Conservation (phyloP, 2,329 filamentous ascomycete species). For the Colletotrichum sidae region DNA sequence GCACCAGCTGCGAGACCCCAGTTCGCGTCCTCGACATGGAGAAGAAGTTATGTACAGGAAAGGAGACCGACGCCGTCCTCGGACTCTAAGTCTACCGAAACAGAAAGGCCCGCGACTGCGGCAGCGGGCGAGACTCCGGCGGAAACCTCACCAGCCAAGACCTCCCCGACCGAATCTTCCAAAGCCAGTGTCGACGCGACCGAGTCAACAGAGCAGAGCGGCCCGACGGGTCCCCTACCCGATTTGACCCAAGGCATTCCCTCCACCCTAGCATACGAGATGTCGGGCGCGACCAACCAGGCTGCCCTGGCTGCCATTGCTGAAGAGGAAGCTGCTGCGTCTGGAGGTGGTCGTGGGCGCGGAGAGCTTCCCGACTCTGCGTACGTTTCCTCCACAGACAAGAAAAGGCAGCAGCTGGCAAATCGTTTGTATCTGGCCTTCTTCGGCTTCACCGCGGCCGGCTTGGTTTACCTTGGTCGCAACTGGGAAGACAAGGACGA, state of each 20-base stretch:
- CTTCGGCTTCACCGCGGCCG: constrained; percentile 65
- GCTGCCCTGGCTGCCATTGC: constrained; percentile 38
- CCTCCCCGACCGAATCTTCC: constrained; percentile 23
- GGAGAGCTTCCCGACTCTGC: constrained; percentile 79
- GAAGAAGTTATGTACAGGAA: constrained; percentile 35
- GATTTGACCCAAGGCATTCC: constrained; percentile 96
- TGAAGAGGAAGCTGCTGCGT: constrained; percentile 52
- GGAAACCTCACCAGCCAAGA: constrained; percentile 19
- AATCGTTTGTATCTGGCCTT: constrained; percentile 78
- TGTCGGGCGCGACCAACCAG: constrained; percentile 52
- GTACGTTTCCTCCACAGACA: constrained; percentile 92
- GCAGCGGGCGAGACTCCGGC: constrained; percentile 18
- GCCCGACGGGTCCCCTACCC: constrained; percentile 73
- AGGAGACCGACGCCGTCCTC: constrained; percentile 21
- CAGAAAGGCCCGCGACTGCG: constrained; percentile 23
- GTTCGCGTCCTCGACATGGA: constrained; percentile 32
- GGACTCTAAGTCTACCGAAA: constrained; percentile 22
- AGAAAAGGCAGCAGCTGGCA: constrained; percentile 79
- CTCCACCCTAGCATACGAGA: constrained; percentile 86
- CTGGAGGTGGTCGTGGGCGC: constrained; percentile 63
- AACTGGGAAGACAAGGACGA: constrained; percentile 90
- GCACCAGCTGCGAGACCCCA: constrained; percentile 35
- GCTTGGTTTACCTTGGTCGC: constrained; percentile 81
- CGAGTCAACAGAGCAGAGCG: constrained; percentile 26
- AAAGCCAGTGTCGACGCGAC: constrained; percentile 29